Evolutionary conservation across 148 eudicot genomes (phyloP), one percentile per base, ranked within the genome.

Genomic region (Silene latifolia): DNA sequence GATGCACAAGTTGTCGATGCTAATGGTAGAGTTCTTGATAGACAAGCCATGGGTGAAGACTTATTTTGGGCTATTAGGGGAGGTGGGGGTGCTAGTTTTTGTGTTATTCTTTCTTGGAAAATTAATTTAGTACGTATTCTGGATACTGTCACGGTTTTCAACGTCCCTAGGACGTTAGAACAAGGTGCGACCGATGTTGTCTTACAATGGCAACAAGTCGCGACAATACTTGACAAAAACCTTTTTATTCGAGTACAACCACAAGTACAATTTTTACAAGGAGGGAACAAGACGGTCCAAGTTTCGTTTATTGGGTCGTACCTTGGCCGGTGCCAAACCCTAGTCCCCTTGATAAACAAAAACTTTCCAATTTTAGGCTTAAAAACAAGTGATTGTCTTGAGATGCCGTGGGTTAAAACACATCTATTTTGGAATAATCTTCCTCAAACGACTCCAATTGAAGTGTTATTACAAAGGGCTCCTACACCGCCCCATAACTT

Each of bases 61-160:
- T 24, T 82, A 0, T 82, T 82, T 47, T 83, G 85, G 85, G 85
- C 85, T 9, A 83, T 83, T 58, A 80, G 80, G 35, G 85, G 85
- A 7, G 85, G 85, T 1, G 85, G 80, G 0, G 85, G 69, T 19
- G 75, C 85, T 23, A 83, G 85, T 29, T 83, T 83, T 47, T 76
- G 82, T n/a, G 82, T 83, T 8, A 66, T 83, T 27, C 17, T 79
- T 8, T 62, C 85, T 1, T 82, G 85, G 85, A 79, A 69, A 70
- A 79, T 82, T 20, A 56, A 69, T 4, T 73, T 82, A 44, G 85
- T 82, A 62, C 72, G 71, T 9, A 65, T 80, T 7, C 82, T 72
- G 1, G 60, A 70, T 8, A 39, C 48, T 18, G 47, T 80, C n/a
- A 75, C 78, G 0, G 75, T 42, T 24, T 80, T 80, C 2, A 11